A percentile compares a stretch with the other conserved stretches of the same genome.
Evolutionary conservation across 2,329 filamentous ascomycete genomes (phyloP).

Genomic region (Tolypocladium tundrense): DNA sequence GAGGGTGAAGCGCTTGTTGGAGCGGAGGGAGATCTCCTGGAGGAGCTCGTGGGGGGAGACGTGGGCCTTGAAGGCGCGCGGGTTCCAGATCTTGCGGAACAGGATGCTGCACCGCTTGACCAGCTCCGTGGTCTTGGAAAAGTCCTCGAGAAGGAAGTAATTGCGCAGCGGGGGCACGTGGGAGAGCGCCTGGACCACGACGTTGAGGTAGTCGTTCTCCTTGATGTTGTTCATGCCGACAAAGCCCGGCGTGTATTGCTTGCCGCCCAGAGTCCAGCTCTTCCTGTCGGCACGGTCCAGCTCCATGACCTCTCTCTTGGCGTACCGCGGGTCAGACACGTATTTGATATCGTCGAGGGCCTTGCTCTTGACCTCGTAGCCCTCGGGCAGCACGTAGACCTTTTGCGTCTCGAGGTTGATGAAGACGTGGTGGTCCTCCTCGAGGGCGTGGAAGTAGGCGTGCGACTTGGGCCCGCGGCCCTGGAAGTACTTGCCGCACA

Average conservation of each 20-base stretch:
- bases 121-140: slow-evolving; percentile 63
- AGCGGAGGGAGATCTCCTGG: slow-evolving; percentile 84
- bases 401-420: slow-evolving; percentile 94
- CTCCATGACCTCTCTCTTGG: slow-evolving; percentile 66
- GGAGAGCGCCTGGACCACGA: slow-evolving; percentile 81
- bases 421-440: slow-evolving; percentile 92
- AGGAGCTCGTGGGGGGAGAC: slow-evolving; percentile 95
- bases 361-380: slow-evolving; percentile 91
- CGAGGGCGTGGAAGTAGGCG: slow-evolving; percentile 94
- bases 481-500: slow-evolving; percentile 97
- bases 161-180: slow-evolving; percentile 87
- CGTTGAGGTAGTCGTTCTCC: slow-evolving; percentile 97
- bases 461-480: slow-evolving; percentile 88
- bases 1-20: slow-evolving; percentile 85
- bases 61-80: slow-evolving; percentile 88
- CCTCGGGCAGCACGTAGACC: slow-evolving; percentile 87
- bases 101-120: slow-evolving; percentile 81
- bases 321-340: slow-evolving; percentile 84
- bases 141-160: slow-evolving; percentile 80
- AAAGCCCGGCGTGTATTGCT: slow-evolving; percentile 84
- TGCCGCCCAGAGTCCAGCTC: slow-evolving; percentile 70
- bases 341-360: slow-evolving; percentile 97
- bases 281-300: slow-evolving; percentile 56
- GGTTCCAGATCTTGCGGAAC: slow-evolving; percentile 96
- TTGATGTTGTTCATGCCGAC: slow-evolving; percentile 99